Evolutionary conservation across 2,329 filamentous ascomycete genomes (phyloP), one percentile per base, ranked within the genome.

Genomic region (Plectosphaerella sp.): DNA sequence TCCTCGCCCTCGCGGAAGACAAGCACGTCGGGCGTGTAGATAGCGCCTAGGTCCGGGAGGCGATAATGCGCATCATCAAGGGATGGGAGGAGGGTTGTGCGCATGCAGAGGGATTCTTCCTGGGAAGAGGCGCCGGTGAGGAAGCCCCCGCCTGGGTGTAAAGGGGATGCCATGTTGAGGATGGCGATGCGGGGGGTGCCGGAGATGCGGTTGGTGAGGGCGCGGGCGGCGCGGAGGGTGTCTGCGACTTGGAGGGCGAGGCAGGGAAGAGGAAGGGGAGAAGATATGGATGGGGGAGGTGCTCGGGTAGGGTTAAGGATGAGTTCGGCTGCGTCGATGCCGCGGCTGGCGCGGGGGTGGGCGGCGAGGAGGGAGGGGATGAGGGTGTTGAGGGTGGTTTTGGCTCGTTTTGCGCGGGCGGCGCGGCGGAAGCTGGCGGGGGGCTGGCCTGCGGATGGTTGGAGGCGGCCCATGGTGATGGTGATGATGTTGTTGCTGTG

Each of bases 81-180:
- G 0, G 82, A 82, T 0, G 82, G 76, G 5, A 82, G 75, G 0
- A 86, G 68, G 0, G 83, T 86, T 3, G 79, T 83, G 15, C 80
- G 77, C 57, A 78, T 73, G 59, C 83, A 87, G 3, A 87, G 71
- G 22, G 74, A 79, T 59, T 86, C 83, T 60, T 87, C 83, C 55
- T 85, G 81, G 4, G 76, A 77, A 9, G 77, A 78, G 0, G 82
- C 80, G 18, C 84, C 84, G 14, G 75, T 74, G 1, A 86, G 64
- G 28, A 86, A 77, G 0, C 83, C 84, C 8, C 83, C 83, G 12
- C 84, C 84, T 0, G 83, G 79, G 0, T 75, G 74, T 1, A 84
- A 72, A 0, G 82, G 80, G 0, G 82, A 86, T 0, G 82, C 82
- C 82, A 86, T 86, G 63, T 84, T 86, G 3, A 87, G 70, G 22